These are phyloP conservation scores for Neocallimastix lanati DNA, from an alignment of 192 early-diverging fungal species.

Conservation along the genomic window DNA sequence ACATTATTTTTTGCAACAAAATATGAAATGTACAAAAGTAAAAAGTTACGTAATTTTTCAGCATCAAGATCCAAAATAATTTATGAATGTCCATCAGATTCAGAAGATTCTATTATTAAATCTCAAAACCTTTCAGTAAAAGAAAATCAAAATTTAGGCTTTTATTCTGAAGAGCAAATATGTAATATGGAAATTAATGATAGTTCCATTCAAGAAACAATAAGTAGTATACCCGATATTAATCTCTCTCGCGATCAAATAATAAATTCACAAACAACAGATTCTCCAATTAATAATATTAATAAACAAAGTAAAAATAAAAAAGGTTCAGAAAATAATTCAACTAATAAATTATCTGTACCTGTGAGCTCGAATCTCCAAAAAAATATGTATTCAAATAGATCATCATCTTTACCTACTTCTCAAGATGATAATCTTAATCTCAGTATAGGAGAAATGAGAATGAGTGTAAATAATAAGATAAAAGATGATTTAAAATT, in stretches of 20 bases:
- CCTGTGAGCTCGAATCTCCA: too few relatives aligned
- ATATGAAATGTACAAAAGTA: constrained; percentile 5
- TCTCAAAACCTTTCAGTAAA: constrained; percentile 1
- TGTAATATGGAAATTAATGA: neutral
- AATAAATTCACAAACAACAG: neutral
- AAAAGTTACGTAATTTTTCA: neutral
- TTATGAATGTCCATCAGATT: neutral
- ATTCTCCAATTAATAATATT: neutral
- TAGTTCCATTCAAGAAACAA: neutral
- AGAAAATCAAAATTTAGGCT: neutral
- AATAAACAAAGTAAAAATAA: neutral
- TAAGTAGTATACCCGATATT: neutral
- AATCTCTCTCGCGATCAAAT: neutral
- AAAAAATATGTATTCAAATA: too few relatives aligned
- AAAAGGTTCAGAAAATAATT: neutral
- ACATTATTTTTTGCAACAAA: constrained; percentile 10
- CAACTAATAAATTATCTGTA: neutral
- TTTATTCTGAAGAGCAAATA: neutral
- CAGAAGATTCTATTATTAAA: constrained; percentile 7
- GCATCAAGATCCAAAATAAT: neutral
- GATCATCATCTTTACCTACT: neutral
- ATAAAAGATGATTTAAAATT: neutral
- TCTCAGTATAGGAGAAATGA: neutral
- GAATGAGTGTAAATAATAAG: neutral
- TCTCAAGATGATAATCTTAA: neutral